Evolutionary conservation across 1,284 basidiomycete genomes (phyloP).

Genomic region (Coriolopsis trogii): DNA sequence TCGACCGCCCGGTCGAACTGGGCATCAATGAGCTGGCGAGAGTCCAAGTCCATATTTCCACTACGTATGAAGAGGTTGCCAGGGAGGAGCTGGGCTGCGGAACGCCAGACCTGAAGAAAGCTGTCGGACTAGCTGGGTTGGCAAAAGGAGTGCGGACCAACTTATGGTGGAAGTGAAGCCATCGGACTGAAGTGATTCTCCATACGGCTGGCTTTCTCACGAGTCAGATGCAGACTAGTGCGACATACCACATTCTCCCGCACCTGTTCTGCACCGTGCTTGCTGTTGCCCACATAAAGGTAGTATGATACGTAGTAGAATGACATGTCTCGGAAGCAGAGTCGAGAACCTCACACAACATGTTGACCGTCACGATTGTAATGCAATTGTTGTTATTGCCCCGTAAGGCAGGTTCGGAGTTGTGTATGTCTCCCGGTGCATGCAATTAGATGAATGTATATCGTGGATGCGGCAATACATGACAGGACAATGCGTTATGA

Average conservation of each 20-base stretch:
- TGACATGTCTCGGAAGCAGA: no score
- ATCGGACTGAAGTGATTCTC: slow-evolving; percentile 7
- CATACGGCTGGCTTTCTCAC: slow-evolving; percentile 19
- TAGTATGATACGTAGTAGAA: no score
- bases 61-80: neutral
- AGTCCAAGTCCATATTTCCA: slow-evolving; percentile 47
- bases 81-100: no score
- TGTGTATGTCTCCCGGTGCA: neutral
- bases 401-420: no score
- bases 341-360: no score
- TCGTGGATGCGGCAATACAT: neutral
- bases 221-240: neutral
- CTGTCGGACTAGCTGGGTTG: no score
- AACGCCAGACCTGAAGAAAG: no score
- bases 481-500: neutral
- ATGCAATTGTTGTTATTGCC: no score
- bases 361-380: neutral
- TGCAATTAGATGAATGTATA: slow-evolving; percentile 6
- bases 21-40: slow-evolving; percentile 66
- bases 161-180: slow-evolving; percentile 5
- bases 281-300: no score
- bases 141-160: slow-evolving; percentile 2
- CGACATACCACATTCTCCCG: no score
- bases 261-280: no score
- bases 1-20: slow-evolving; percentile 95